phyloP scores from a whole-genome alignment of 768 basidiomycete species.

The Tylopilus balloui region DNA sequence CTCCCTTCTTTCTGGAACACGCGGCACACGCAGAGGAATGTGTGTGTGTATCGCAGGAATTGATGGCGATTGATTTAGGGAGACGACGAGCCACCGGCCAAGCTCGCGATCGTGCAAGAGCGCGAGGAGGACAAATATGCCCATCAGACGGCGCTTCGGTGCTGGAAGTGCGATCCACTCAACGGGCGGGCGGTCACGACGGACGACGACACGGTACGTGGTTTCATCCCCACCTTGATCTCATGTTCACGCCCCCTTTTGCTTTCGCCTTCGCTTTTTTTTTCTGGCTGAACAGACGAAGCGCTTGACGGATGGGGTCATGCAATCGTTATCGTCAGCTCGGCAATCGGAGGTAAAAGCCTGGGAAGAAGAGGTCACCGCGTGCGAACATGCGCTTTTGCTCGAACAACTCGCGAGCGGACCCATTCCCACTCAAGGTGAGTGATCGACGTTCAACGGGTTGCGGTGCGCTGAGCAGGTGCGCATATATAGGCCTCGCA shows the following conservation, averaged over 20 bases:
- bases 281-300: constrained; percentile 39
- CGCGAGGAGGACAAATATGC: constrained; percentile 89
- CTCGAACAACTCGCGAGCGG: constrained; percentile 42
- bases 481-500: constrained; percentile 53
- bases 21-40: no score
- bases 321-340: constrained; percentile 81
- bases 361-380: constrained; percentile 91
- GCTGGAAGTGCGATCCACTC: constrained; percentile 66
- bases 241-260: background rate
- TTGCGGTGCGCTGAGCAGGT: background rate
- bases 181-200: constrained; percentile 44
- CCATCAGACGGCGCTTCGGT: constrained; percentile 56
- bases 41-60: no score
- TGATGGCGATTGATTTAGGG: constrained; percentile 38
- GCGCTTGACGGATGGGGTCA: constrained; percentile 58
- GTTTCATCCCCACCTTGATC: background rate
- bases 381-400: constrained; percentile 78
- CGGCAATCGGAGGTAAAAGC: constrained; percentile 94
- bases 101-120: constrained; percentile 83
- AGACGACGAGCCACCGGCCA: constrained; percentile 79
- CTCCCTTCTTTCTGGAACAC: background rate
- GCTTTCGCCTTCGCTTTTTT: no score
- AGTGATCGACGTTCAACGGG: background rate
- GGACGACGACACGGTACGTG: constrained; percentile 33
- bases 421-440: constrained; percentile 27